A percentile compares a stretch with the other conserved stretches of the same genome.
These are phyloP conservation scores for Rubia yunnanensis DNA, from an alignment of 257 asterid genomes.

Conservation along the genomic window DNA sequence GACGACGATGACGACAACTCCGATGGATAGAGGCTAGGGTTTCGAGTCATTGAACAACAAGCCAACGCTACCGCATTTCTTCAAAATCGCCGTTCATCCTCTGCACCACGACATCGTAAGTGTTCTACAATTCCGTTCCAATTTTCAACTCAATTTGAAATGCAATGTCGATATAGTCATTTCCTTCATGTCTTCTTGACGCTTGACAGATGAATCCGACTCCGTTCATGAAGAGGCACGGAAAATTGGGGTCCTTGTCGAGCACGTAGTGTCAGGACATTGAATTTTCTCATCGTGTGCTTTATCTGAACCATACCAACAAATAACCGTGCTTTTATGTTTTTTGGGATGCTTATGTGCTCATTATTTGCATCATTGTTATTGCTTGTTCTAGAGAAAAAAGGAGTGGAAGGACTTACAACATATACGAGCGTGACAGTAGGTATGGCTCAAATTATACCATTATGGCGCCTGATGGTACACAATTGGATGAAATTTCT, in stretches of 20 bases:
- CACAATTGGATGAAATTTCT: constrained; percentile 25
- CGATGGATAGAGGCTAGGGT: too few relatives aligned
- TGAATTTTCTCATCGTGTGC: not conserved
- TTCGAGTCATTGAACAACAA: too few relatives aligned
- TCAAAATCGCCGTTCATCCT: too few relatives aligned
- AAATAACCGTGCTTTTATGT: not conserved
- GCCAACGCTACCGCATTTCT: too few relatives aligned
- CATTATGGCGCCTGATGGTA: constrained; percentile 32
- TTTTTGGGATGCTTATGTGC: not conserved
- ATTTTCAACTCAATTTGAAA: too few relatives aligned
- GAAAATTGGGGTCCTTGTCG: not conserved
- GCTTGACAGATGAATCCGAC: too few relatives aligned
- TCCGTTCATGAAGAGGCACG: too few relatives aligned
- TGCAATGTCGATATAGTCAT: too few relatives aligned
- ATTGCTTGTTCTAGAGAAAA: constrained; percentile 35
- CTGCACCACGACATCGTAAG: too few relatives aligned
- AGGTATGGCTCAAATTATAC: constrained; percentile 33
- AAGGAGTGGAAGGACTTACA: constrained; percentile 46
- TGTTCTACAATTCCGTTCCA: too few relatives aligned
- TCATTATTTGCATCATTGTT: not conserved
- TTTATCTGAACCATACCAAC: not conserved
- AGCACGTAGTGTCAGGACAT: not conserved
- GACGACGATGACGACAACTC: too few relatives aligned
- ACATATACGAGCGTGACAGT: constrained; percentile 46
- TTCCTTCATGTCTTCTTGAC: too few relatives aligned